phyloP scores from a whole-genome alignment of 495 filamentous ascomycete species.

The Sporormia fimetaria region DNA sequence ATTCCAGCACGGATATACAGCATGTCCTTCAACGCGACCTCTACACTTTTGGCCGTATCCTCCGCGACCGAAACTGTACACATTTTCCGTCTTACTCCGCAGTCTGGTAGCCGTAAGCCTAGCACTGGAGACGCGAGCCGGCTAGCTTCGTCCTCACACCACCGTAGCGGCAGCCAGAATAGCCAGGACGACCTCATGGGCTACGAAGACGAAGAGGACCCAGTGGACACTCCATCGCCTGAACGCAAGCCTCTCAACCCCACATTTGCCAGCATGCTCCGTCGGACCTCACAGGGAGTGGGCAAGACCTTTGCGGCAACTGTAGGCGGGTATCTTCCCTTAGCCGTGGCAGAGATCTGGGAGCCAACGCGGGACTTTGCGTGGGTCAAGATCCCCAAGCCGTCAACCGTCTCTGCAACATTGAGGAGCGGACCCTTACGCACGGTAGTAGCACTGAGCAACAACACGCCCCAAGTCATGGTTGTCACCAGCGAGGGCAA shows the following conservation, averaged over 20 bases:
- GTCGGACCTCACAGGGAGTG: slow-evolving; percentile 93
- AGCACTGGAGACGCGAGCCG: slow-evolving; percentile 27
- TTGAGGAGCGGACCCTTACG: slow-evolving; percentile 40
- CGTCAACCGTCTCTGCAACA: slow-evolving; percentile 33
- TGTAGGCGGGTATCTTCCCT: slow-evolving; percentile 82
- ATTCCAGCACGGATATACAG: slow-evolving; percentile 91
- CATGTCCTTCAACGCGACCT: slow-evolving; percentile 98
- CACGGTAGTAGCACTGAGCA: slow-evolving; percentile 94
- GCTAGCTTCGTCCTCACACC: slow-evolving; percentile 27
- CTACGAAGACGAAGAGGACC: slow-evolving; percentile 22
- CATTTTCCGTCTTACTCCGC: slow-evolving; percentile 66
- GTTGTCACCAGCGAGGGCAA: slow-evolving; percentile 91
- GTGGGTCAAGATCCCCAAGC: slow-evolving; percentile 83
- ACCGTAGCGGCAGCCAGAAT: slow-evolving; percentile 35
- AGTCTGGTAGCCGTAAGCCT: slow-evolving; percentile 25
- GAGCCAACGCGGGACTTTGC: slow-evolving; percentile 93
- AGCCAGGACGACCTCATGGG: slow-evolving; percentile 31
- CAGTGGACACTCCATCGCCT: slow-evolving; percentile 9
- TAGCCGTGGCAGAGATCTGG: slow-evolving; percentile 92
- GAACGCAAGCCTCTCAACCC: slow-evolving; percentile 29
- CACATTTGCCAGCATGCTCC: slow-evolving; percentile 76
- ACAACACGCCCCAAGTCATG: slow-evolving; percentile 88
- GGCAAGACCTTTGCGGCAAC: slow-evolving; percentile 80
- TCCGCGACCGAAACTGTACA: slow-evolving; percentile 97
- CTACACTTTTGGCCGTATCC: slow-evolving; percentile 86